A percentile compares a stretch with the other conserved stretches of the same genome.
These are phyloP conservation scores for Primulina eburnea DNA, from an alignment of 257 asterid genomes.

Conservation along the genomic window DNA sequence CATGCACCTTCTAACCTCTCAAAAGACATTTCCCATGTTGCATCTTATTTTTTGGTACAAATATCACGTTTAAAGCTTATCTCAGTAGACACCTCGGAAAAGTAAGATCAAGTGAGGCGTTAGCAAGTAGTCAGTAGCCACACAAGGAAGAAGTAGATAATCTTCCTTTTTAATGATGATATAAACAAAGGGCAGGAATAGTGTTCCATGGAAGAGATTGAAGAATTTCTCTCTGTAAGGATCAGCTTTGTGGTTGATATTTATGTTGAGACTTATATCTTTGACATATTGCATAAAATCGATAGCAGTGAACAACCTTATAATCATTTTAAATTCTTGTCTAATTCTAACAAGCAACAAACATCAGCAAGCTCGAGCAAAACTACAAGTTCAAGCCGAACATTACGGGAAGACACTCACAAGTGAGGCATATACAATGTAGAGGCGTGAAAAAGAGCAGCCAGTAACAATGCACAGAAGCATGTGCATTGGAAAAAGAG, in stretches of 20 bases:
- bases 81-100: background rate
- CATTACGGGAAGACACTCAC: too few species aligned
- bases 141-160: background rate
- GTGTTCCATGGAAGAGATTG: background rate
- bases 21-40: background rate
- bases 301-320: background rate
- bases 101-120: background rate
- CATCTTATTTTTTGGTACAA: background rate
- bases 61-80: background rate
- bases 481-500: too few species aligned
- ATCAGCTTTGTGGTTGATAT: background rate
- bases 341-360: background rate
- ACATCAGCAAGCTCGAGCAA: conserved; percentile 8
- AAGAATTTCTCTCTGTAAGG: background rate
- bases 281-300: conserved; percentile 1
- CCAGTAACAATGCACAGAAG: too few species aligned
- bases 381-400: background rate
- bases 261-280: background rate
- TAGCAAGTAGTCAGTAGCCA: background rate
- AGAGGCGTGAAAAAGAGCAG: too few species aligned
- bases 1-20: background rate
- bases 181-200: conserved; percentile 6
- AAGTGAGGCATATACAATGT: too few species aligned
- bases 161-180: conserved; percentile 3
- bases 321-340: conserved; percentile 6